Percentiles rank a stretch among this genome's conserved stretches.
phyloP scores from a whole-genome alignment of 441 rosid species.

The Pelargonium cotyledonis region DNA sequence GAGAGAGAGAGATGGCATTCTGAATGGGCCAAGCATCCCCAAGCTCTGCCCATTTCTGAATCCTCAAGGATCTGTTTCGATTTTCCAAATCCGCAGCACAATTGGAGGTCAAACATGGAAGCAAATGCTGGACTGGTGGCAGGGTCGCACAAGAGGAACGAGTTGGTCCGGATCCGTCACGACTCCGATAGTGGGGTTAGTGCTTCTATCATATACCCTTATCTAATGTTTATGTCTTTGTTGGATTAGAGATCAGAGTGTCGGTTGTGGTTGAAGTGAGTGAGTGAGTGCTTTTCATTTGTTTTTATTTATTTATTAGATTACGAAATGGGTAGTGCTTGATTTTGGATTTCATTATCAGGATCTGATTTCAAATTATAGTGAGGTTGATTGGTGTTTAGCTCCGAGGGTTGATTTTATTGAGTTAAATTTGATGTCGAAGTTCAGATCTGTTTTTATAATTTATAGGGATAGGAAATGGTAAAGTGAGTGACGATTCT shows the following conservation, averaged over 20 bases:
- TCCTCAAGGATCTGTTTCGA: background rate
- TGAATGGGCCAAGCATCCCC: background rate
- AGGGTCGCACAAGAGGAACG: conserved; percentile 94
- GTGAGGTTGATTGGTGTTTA: background rate
- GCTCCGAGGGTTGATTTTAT: too few relatives aligned
- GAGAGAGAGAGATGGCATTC: background rate
- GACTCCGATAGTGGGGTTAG: conserved; percentile 56
- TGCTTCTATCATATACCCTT: background rate
- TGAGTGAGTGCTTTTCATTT: background rate
- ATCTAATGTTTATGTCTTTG: background rate
- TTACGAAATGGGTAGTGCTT: background rate
- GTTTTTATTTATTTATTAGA: background rate
- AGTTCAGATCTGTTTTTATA: background rate
- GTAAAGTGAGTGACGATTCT: background rate
- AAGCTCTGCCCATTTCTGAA: background rate
- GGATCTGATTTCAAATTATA: background rate
- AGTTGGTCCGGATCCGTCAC: conserved; percentile 91
- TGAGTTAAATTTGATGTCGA: background rate
- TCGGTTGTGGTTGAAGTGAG: background rate
- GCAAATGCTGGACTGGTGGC: conserved; percentile 50
- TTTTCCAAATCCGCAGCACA: background rate
- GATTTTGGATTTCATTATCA: background rate
- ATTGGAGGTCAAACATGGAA: background rate
- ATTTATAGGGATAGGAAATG: background rate
- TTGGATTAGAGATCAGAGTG: conserved; percentile 1